These are phyloP conservation scores for Parastagonospora avenae DNA, from an alignment of 2,329 filamentous ascomycete species.

Conservation along the genomic window DNA sequence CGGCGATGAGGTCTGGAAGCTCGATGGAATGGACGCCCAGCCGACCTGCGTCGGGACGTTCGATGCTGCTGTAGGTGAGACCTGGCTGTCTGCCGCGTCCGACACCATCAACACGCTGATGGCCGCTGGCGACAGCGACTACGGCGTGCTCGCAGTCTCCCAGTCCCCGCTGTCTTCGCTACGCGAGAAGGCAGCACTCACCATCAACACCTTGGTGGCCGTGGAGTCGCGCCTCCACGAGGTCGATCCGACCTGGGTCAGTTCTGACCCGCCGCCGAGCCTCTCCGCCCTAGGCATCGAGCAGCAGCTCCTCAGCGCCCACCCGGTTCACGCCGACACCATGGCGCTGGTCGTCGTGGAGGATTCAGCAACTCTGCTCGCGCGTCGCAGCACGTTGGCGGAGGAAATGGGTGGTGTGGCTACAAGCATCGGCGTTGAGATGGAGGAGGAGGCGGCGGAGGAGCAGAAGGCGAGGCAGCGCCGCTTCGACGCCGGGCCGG, in stretches of 20 bases:
- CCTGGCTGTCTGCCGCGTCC: conserved; percentile 71
- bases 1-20: conserved; percentile 78
- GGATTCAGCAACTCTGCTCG: conserved; percentile 15
- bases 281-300: conserved; percentile 24
- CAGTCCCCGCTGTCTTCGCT: conserved; percentile 65
- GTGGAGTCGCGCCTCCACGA: conserved; percentile 49
- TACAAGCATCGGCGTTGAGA: conserved; percentile 54
- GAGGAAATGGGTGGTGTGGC: conserved; percentile 38
- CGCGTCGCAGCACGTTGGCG: conserved; percentile 18
- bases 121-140: conserved; percentile 69
- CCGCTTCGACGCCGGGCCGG: conserved; percentile 71
- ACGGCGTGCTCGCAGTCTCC: conserved; percentile 77
- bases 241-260: conserved; percentile 51
- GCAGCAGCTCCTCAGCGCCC: conserved; percentile 12
- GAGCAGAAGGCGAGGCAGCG: conserved; percentile 60
- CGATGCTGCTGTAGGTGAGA: conserved; percentile 38
- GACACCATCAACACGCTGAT: conserved; percentile 72
- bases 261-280: conserved; percentile 22
- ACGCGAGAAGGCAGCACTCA: conserved; percentile 49
- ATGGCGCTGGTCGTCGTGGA: no score
- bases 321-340: conserved; percentile 7
- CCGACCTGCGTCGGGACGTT: conserved; percentile 65
- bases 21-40: conserved; percentile 79
- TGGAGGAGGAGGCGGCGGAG: conserved; percentile 53
- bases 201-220: conserved; percentile 51